A percentile compares a stretch with the other conserved stretches of the same genome.
These are phyloP conservation scores for Cutaneotrichosporon daszewskae DNA, from an alignment of 1,284 basidiomycete species.

Conservation along the genomic window DNA sequence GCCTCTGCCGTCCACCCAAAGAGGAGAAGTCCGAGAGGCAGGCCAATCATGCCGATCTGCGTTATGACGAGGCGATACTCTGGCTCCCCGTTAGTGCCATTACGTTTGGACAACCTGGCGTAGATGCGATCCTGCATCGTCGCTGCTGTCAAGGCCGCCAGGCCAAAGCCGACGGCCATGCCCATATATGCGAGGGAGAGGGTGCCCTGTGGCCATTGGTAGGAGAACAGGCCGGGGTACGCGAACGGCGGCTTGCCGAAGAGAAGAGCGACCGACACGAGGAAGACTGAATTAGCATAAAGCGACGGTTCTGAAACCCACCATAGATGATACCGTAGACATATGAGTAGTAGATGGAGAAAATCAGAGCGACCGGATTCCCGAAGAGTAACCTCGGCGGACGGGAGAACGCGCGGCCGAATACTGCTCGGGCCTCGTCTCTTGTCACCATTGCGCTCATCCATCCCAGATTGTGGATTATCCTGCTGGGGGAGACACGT, in stretches of 20 bases:
- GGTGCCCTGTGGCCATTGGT: slow-evolving; percentile 45
- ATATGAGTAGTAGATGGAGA: slow-evolving; percentile 50
- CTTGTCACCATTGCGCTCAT: slow-evolving; percentile 37
- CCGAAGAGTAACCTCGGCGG: slow-evolving; percentile 46
- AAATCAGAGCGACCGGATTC: slow-evolving; percentile 48
- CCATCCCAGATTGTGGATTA: slow-evolving; percentile 29
- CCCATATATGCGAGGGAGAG: slow-evolving; percentile 48
- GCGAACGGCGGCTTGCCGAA: slow-evolving; percentile 43
- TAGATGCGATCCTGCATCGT: slow-evolving; percentile 49
- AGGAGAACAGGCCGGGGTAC: slow-evolving; percentile 40
- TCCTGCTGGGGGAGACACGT: slow-evolving; percentile 17
- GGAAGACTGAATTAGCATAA: too few relatives aligned
- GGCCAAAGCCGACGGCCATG: slow-evolving; percentile 47
- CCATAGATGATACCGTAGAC: slow-evolving; percentile 49
- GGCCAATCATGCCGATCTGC: slow-evolving; percentile 49
- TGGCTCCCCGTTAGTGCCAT: slow-evolving; percentile 40
- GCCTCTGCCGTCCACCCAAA: slow-evolving; percentile 46
- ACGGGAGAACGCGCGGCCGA: slow-evolving; percentile 39
- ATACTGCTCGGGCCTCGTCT: slow-evolving; percentile 25
- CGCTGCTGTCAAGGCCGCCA: slow-evolving; percentile 43
- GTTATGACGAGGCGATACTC: slow-evolving; percentile 48
- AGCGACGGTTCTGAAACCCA: too few relatives aligned
- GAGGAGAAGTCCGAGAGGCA: slow-evolving; percentile 48
- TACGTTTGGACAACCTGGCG: slow-evolving; percentile 28
- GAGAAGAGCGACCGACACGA: slow-evolving; percentile 48